Percentiles rank a stretch among this genome's conserved stretches.
These are phyloP conservation scores for Rhizopogon salebrosus DNA, from an alignment of 768 basidiomycete genomes.

Conservation along the genomic window DNA sequence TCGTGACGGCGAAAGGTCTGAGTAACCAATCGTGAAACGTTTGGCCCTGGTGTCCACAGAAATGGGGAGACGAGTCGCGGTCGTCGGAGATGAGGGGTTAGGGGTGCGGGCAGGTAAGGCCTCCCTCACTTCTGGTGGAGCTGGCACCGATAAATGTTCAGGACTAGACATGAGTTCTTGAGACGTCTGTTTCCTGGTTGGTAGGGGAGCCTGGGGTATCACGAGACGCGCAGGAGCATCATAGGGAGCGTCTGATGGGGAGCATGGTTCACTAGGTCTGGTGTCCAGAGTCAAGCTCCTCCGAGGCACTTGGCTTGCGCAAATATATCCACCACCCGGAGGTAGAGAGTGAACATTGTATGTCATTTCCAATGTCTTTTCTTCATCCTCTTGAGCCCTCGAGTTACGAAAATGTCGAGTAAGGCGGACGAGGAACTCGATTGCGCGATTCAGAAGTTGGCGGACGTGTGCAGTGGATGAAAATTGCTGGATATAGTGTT, in stretches of 20 bases:
- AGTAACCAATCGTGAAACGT: neutral
- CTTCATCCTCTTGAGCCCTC: neutral
- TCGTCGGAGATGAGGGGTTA: neutral
- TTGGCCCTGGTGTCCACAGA: slow-evolving; percentile 1
- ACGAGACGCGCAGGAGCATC: neutral
- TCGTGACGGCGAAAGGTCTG: neutral
- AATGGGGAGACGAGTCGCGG: neutral
- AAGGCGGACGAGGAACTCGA: neutral
- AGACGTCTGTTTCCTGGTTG: slow-evolving; percentile 1
- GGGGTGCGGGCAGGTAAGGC: neutral
- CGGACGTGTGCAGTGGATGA: neutral
- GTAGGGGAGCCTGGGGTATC: neutral
- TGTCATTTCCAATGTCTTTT: neutral
- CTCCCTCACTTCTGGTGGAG: neutral
- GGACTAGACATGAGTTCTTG: neutral
- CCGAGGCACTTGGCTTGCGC: neutral
- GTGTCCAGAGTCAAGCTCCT: neutral
- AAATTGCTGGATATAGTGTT: neutral
- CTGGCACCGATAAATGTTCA: neutral
- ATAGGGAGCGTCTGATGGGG: slow-evolving; percentile 3
- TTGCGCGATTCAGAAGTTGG: neutral
- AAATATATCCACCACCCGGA: neutral
- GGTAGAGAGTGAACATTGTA: neutral
- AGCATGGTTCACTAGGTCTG: neutral
- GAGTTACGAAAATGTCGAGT: neutral